phyloP scores from a whole-genome alignment of 257 asterid genomes.

The Jacaranda mimosifolia region DNA sequence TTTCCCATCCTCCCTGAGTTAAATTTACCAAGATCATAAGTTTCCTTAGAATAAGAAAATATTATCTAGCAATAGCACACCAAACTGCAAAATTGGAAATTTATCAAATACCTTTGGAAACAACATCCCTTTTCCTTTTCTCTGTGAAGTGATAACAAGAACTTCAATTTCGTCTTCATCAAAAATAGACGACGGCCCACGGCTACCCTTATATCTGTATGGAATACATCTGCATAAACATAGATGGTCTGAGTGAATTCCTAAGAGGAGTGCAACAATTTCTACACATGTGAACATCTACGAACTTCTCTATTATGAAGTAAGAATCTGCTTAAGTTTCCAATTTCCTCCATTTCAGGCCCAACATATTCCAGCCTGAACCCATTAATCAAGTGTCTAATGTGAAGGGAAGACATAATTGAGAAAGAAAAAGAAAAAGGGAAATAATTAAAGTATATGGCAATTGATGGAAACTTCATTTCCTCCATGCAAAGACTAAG shows the following conservation, averaged over 20 bases:
- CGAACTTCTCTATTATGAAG: neutral
- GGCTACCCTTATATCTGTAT: slow-evolving; percentile 59
- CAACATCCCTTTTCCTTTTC: slow-evolving; percentile 86
- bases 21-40: slow-evolving; percentile 21
- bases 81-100: neutral
- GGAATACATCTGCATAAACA: slow-evolving; percentile 79
- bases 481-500: neutral
- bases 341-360: neutral
- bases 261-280: neutral
- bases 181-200: slow-evolving; percentile 26
- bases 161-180: slow-evolving; percentile 86
- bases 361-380: neutral
- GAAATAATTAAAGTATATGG: neutral
- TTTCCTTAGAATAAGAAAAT: neutral
- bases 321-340: neutral
- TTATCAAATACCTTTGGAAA: slow-evolving; percentile 75
- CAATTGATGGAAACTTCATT: neutral
- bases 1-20: slow-evolving; percentile 92
- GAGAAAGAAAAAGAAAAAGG: neutral
- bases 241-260: neutral
- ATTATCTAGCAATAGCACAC: neutral
- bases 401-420: neutral
- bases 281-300: neutral
- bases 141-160: slow-evolving; percentile 77
- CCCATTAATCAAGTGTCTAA: neutral